Evolutionary conservation across 1,284 basidiomycete species (phyloP).

Genomic region (Apiotrichum laibachii): DNA sequence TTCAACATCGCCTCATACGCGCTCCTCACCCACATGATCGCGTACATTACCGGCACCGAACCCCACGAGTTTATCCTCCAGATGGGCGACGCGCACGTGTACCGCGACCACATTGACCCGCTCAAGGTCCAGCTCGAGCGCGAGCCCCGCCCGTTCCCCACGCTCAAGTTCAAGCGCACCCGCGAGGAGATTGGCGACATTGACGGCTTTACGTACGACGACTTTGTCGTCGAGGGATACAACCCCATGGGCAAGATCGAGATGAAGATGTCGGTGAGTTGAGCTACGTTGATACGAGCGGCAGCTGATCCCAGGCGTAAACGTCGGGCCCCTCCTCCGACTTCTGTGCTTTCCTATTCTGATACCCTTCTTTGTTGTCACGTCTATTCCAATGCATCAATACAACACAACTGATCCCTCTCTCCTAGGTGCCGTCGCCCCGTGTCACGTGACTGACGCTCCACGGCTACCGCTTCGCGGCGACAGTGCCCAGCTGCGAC

Average conservation of each 20-base stretch:
- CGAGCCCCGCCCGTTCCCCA: conserved; percentile 79
- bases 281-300: neutral
- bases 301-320: neutral
- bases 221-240: conserved; percentile 85
- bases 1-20: conserved; percentile 99
- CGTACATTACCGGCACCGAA: conserved; percentile 79
- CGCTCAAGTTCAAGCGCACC: conserved; percentile 66
- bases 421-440: no score
- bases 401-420: conserved; percentile 11
- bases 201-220: conserved; percentile 76
- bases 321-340: neutral
- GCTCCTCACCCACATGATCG: conserved; percentile 94
- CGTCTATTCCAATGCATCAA: neutral
- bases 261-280: conserved; percentile 93
- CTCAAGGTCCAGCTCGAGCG: conserved; percentile 76
- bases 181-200: conserved; percentile 61
- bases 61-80: conserved; percentile 87
- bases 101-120: conserved; percentile 86
- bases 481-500: conserved; percentile 1
- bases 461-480: no score
- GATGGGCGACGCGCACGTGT: conserved; percentile 96
- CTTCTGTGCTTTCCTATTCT: neutral
- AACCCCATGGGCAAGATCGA: conserved; percentile 79
- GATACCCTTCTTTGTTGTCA: neutral
- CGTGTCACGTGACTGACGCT: no score